Percentiles rank a stretch among this genome's conserved stretches.
Evolutionary conservation across 2,329 filamentous ascomycete genomes (phyloP).

Genomic region (Fusarium mangiferae): DNA sequence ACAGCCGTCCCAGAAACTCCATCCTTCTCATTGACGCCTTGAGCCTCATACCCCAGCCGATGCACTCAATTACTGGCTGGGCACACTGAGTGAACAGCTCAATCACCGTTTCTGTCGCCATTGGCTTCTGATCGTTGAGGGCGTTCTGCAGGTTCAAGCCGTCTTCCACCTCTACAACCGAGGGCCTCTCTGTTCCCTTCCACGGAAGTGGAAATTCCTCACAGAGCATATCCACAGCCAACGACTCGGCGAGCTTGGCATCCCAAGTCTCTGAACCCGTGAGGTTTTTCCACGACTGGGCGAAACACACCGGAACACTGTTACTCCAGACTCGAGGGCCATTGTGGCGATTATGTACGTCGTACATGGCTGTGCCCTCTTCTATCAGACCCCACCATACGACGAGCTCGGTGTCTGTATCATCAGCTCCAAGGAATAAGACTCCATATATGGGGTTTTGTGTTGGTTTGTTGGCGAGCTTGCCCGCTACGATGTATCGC

Average conservation of each 20-base stretch:
- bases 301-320: constrained; percentile 43
- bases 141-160: constrained; percentile 36
- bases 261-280: constrained; percentile 36
- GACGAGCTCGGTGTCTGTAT: constrained; percentile 40
- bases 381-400: constrained; percentile 45
- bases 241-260: constrained; percentile 33
- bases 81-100: constrained; percentile 41
- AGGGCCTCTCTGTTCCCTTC: constrained; percentile 34
- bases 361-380: constrained; percentile 42
- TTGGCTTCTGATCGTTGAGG: constrained; percentile 33
- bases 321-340: constrained; percentile 42
- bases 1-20: constrained; percentile 40
- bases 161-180: constrained; percentile 41
- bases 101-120: constrained; percentile 38
- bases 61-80: constrained; percentile 35
- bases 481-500: constrained; percentile 39
- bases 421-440: constrained; percentile 39
- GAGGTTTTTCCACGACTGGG: constrained; percentile 42
- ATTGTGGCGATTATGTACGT: constrained; percentile 37
- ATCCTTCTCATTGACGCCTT: constrained; percentile 38
- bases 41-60: constrained; percentile 38
- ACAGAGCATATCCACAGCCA: constrained; percentile 42
- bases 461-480: constrained; percentile 34
- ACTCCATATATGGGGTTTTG: constrained; percentile 44
- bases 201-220: constrained; percentile 41